A percentile compares a stretch with the other conserved stretches of the same genome.
Conservation (phyloP, 2,329 filamentous ascomycete species). For the Neurospora crassa region DNA sequence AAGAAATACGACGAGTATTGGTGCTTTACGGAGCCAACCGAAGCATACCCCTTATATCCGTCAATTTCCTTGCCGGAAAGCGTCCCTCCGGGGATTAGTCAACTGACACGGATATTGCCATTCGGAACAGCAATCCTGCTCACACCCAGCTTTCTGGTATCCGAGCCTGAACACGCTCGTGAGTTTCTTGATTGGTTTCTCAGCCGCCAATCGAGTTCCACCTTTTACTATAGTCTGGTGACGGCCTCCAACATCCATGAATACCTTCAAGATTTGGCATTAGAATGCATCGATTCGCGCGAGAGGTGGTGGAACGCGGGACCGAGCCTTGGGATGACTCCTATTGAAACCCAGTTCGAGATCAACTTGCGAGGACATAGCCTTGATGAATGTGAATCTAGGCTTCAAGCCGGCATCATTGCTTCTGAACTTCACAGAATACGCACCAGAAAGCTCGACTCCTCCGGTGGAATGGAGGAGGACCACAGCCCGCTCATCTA, state of each 20-base stretch:
- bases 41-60: constrained; percentile 21
- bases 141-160: constrained; percentile 39
- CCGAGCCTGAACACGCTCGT: constrained; percentile 31
- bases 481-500: constrained; percentile 32
- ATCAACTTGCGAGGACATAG: constrained; percentile 22
- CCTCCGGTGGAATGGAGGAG: constrained; percentile 21
- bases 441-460: constrained; percentile 11
- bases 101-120: constrained; percentile 33
- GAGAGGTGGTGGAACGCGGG: not conserved
- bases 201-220: constrained; percentile 13
- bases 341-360: constrained; percentile 12
- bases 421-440: constrained; percentile 20
- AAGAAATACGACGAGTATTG: constrained; percentile 26
- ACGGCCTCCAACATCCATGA: constrained; percentile 25
- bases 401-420: constrained; percentile 11
- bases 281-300: constrained; percentile 18
- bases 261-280: constrained; percentile 26
- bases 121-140: constrained; percentile 34
- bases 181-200: constrained; percentile 33
- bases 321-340: constrained; percentile 2
- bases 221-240: constrained; percentile 23
- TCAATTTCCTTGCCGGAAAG: constrained; percentile 15
- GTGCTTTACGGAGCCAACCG: constrained; percentile 29
- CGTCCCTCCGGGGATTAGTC: constrained; percentile 23
- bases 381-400: constrained; percentile 13